Percentiles rank a stretch among this genome's conserved stretches.
Evolutionary conservation across 2,329 filamentous ascomycete genomes (phyloP).

Genomic region (Colletotrichum viniferum): DNA sequence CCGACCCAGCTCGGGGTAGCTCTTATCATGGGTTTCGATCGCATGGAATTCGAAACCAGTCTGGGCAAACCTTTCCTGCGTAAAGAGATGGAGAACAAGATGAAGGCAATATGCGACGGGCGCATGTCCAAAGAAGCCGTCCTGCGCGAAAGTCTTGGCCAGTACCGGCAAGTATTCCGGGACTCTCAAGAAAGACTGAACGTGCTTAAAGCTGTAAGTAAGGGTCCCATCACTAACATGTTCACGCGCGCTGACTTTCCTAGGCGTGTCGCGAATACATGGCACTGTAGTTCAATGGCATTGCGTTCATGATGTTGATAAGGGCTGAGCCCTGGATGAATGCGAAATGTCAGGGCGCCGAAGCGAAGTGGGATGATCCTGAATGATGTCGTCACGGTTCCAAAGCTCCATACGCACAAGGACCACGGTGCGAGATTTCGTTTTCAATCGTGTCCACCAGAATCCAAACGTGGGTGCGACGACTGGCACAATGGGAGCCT

Average conservation of each 20-base stretch:
- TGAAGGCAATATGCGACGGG: slow-evolving; percentile 96
- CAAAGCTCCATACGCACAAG: slow-evolving; percentile 7
- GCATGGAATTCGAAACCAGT: slow-evolving; percentile 90
- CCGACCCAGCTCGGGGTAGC: slow-evolving; percentile 91
- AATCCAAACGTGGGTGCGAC: slow-evolving; percentile 19
- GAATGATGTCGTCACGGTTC: background rate
- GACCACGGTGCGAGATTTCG: slow-evolving; percentile 11
- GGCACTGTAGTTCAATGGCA: slow-evolving; percentile 28
- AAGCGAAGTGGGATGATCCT: slow-evolving; percentile 19
- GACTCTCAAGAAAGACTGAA: slow-evolving; percentile 80
- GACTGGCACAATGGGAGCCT: slow-evolving; percentile 5
- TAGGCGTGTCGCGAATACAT: slow-evolving; percentile 63
- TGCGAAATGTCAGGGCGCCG: slow-evolving; percentile 2
- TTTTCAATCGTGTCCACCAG: slow-evolving; percentile 17
- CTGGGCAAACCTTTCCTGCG: slow-evolving; percentile 94
- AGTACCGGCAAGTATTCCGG: slow-evolving; percentile 86
- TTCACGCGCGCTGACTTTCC: slow-evolving; percentile 14
- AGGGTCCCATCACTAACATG: background rate
- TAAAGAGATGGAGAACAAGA: slow-evolving; percentile 96
- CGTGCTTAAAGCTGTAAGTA: slow-evolving; percentile 64
- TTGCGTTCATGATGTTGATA: slow-evolving; percentile 2
- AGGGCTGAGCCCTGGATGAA: slow-evolving; percentile 14
- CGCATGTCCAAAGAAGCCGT: slow-evolving; percentile 75
- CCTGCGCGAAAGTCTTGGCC: slow-evolving; percentile 80
- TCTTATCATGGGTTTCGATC: slow-evolving; percentile 91